Conservation (phyloP, 805 yeast genomes). For the Scheffersomyces stipitis region DNA sequence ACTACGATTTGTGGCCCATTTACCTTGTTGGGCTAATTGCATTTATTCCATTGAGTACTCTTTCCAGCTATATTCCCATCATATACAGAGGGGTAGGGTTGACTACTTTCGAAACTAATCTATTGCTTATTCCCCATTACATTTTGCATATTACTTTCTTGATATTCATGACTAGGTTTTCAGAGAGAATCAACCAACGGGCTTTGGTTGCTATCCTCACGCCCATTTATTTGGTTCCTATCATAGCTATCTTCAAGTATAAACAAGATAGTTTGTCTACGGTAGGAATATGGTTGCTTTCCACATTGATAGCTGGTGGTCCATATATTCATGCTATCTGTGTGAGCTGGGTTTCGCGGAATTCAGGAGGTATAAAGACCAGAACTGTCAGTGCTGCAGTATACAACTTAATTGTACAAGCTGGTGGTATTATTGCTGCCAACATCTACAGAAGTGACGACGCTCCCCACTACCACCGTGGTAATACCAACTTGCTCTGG, state of each 20-base stretch:
- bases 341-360: conserved; percentile 29
- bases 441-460: conserved; percentile 28
- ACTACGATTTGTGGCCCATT: conserved; percentile 28
- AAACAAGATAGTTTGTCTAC: neutral
- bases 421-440: conserved; percentile 21
- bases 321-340: conserved; percentile 26
- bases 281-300: neutral
- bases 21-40: conserved; percentile 20
- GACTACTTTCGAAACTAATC: conserved; percentile 19
- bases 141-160: conserved; percentile 34
- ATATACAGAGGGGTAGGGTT: conserved; percentile 18
- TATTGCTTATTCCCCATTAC: conserved; percentile 21
- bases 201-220: conserved; percentile 3
- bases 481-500: conserved; percentile 22
- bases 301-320: conserved; percentile 18
- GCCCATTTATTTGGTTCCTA: conserved; percentile 7
- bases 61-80: conserved; percentile 8
- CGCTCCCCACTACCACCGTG: conserved; percentile 27
- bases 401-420: conserved; percentile 26
- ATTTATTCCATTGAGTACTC: conserved; percentile 18
- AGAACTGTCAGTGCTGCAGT: conserved; percentile 31
- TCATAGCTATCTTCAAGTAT: conserved; percentile 2
- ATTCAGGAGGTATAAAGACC: conserved; percentile 23
- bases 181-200: conserved; percentile 33
- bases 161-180: conserved; percentile 32